Evolutionary conservation across 208 protist species (phyloP), one percentile per base, ranked within the genome.

Genomic region (Herpetomonas muscarum): DNA sequence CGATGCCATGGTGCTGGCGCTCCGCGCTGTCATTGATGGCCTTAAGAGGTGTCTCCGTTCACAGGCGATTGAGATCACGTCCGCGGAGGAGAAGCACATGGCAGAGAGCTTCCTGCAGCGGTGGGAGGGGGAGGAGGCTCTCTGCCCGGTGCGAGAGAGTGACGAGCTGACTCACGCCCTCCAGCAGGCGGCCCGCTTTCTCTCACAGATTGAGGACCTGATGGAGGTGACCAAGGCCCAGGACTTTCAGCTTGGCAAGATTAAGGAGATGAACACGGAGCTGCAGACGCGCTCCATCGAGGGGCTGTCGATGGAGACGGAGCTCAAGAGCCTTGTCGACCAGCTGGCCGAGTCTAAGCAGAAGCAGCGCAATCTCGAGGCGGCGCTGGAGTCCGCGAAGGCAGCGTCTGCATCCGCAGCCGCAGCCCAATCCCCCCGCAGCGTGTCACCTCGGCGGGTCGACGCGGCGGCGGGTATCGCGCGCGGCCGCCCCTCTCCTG

Each of bases 111-210:
- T 85, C 21, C 39, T 79, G 0, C 7, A 26, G 0, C 60, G 59
- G 50, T 85, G 73, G 78, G 26, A 47, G 1, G 22, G 7, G 21
- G 31, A 64, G n/a, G 47, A 55, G 2, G 42, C 70, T 25, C 26
- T 89, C 36, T 76, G 72, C 37, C 76, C 81, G 17, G 81, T 92
- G 34, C 61, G 47, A 21, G 81, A 84, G 53, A 70, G 61, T 1
- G 48, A 57, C 3, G 61, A 65, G 17, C 50, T 84, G 26, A 55
- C 71, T 1, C 51, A 31, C 10, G 75, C 74, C 13, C 54, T 92
- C 30, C 60, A 68, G 29, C 70, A 81, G 41, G 71, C 78, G 2
- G 70, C 76, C 0, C 62, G 73, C 19, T 53, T 87, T 12, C 57
- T 92, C n/a, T 32, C 47, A 1, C 64, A 84, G 52, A 44, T 89